Evolutionary conservation across 441 rosid genomes (phyloP).

Genomic region (Isatis lusitanica): DNA sequence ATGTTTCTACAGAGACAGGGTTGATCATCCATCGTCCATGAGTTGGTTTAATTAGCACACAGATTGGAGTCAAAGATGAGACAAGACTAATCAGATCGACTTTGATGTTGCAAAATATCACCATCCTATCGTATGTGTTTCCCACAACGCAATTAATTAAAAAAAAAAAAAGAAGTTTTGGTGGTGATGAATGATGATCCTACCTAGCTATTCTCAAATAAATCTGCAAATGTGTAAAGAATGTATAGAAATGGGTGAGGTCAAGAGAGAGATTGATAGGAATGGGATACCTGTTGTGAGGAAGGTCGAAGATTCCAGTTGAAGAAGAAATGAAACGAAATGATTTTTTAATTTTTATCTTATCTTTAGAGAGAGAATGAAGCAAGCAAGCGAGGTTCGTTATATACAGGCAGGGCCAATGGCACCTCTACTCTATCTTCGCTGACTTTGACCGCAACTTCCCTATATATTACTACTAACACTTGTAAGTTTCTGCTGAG

Average conservation of each 20-base stretch:
- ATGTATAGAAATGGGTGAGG: background rate
- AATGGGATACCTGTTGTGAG: conserved; percentile 7
- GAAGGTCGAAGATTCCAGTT: conserved; percentile 2
- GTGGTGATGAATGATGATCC: background rate
- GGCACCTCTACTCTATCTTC: background rate
- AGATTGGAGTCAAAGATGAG: conserved; percentile 1
- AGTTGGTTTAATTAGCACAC: background rate
- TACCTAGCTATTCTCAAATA: background rate
- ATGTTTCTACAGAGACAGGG: background rate
- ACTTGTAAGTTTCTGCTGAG: background rate
- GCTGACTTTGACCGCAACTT: conserved; percentile 28
- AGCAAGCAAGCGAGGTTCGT: background rate
- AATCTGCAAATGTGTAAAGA: background rate
- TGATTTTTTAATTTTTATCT: conserved; percentile 3
- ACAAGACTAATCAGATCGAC: conserved; percentile 1
- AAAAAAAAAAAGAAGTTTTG: background rate
- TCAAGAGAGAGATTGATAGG: background rate
- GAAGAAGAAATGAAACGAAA: conserved; percentile 23
- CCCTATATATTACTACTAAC: background rate
- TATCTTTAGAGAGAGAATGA: conserved; percentile 1
- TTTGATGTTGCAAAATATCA: conserved; percentile 2
- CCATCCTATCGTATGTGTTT: background rate
- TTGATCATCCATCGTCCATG: background rate
- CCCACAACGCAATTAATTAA: background rate
- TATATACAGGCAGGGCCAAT: background rate